Percentiles rank a stretch among this genome's conserved stretches.
phyloP scores from a whole-genome alignment of 768 basidiomycete species.

The Suillus subaureus region DNA sequence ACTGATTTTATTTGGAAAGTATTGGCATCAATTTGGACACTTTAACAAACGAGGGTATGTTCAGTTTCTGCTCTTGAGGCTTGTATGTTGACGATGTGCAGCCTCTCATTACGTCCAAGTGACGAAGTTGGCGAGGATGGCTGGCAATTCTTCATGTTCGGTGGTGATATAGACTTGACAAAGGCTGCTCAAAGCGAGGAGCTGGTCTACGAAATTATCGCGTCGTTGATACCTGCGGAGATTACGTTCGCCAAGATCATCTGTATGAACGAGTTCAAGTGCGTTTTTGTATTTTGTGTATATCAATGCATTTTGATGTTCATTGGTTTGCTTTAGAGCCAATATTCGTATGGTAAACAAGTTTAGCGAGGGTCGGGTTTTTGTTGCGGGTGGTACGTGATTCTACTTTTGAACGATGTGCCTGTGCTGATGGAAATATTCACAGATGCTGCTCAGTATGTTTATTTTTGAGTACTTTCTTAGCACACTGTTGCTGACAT shows the following conservation, averaged over 20 bases:
- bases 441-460: not conserved
- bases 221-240: constrained; percentile 17
- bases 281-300: not conserved
- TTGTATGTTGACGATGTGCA: constrained; percentile 2
- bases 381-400: not conserved
- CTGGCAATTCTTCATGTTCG: constrained; percentile 18
- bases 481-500: not conserved
- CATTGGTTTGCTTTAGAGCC: not conserved
- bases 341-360: not conserved
- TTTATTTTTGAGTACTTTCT: not conserved
- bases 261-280: constrained; percentile 33
- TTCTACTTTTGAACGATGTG: not conserved
- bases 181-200: constrained; percentile 23
- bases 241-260: constrained; percentile 30
- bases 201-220: constrained; percentile 32
- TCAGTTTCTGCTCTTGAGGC: not conserved
- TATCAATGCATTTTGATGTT: no score
- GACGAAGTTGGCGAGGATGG: constrained; percentile 28
- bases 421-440: not conserved
- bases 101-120: constrained; percentile 16
- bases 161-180: constrained; percentile 13
- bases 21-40: constrained; percentile 45
- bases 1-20: not conserved
- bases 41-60: not conserved
- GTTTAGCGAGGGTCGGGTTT: not conserved